Evolutionary conservation across 202 grass and related monocot species (phyloP), one percentile per base, ranked within the genome.

Genomic region (Alloteropsis angusta): DNA sequence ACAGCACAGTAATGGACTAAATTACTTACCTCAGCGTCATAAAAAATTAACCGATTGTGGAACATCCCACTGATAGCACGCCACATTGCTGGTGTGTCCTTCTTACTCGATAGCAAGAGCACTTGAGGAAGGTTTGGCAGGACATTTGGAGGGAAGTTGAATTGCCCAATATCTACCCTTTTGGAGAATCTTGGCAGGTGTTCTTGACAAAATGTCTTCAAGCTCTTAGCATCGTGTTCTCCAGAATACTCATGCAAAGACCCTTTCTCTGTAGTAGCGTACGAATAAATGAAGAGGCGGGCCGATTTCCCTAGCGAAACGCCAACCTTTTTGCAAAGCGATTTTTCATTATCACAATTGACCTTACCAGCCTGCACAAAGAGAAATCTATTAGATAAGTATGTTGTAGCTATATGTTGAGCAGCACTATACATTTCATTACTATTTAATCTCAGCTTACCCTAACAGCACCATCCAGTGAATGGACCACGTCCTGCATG

Each of bases 171-270:
- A 59, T 92, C 87, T 82, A 95, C 83, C 50, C 89, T 74, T 82
- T 68, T 98, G 56, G 95, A 98, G 87, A 93, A 95, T 79, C 87
- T 87, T 71, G 95, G 95, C 74, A 98, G 80, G 60, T 98, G 89
- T 56, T 95, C 92, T 56, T 95, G 92, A 79, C 85, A 90, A 78
- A 98, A 98, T 48, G 23, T 83, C 76, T 95, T 98, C 84, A 98
- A 78, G 84, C 85, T 98, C 81, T 84, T 94, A 52, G 84, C 41
- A 84, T 94, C 80, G 60, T 85, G 55, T 37, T 98, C 86, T 45
- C 87, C 92, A 77, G 75, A 90, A 76, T 95, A 98, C 84, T 98
- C 95, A 57, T 89, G 85, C 72, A 98, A 89, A 65, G 89, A 95
- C 9, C 92, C 92, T 76, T 85, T 89, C 26, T 91, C 81, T 60